Percentiles rank a stretch among this genome's conserved stretches.
phyloP scores from a whole-genome alignment of 2,329 filamentous ascomycete species.

The Tolypocladium endophyticum region DNA sequence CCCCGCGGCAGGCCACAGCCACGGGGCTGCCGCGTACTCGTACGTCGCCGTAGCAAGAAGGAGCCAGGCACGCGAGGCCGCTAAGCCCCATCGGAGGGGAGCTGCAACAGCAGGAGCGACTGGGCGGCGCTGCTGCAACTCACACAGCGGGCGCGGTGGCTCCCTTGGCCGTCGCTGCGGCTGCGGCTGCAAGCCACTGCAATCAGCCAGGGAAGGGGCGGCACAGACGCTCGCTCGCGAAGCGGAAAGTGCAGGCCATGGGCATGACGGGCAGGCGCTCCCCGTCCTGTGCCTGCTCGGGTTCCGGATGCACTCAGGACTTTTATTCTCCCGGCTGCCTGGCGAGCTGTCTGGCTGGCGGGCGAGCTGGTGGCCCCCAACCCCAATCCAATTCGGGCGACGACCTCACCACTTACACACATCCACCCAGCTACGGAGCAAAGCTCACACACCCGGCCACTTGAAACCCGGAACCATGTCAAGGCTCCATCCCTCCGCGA shows the following conservation, averaged over 20 bases:
- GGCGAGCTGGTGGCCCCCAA: background rate
- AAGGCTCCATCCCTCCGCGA: background rate
- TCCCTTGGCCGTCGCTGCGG: background rate
- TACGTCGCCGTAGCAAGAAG: background rate
- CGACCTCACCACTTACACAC: background rate
- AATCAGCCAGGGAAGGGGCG: background rate
- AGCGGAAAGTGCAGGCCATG: background rate
- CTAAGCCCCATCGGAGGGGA: background rate
- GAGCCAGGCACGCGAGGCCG: background rate
- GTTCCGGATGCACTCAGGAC: background rate
- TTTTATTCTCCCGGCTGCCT: background rate
- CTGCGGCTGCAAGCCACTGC: background rate
- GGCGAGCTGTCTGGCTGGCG: background rate
- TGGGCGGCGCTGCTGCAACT: background rate
- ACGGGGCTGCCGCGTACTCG: background rate
- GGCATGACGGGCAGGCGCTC: background rate
- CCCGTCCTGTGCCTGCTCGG: background rate
- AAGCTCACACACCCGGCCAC: background rate
- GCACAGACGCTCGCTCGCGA: background rate
- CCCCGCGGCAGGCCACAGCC: background rate
- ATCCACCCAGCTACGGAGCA: background rate
- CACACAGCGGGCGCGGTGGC: background rate
- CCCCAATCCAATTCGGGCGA: background rate
- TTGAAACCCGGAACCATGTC: conserved; percentile 7
- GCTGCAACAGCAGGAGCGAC: background rate